Conservation (phyloP, 495 filamentous ascomycete genomes). For the Penicillium nucicola region DNA sequence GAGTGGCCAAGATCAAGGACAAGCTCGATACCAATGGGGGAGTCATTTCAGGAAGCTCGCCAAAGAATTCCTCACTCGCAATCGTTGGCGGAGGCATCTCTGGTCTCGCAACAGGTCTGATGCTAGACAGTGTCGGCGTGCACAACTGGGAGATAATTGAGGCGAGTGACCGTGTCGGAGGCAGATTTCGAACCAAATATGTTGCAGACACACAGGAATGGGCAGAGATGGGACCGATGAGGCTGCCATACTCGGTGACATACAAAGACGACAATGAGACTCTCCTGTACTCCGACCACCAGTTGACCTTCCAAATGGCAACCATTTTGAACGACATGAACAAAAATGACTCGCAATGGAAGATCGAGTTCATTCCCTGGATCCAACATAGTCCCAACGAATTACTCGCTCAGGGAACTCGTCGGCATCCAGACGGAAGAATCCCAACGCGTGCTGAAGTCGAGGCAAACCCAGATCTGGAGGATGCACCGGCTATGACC, state of each 20-base stretch:
- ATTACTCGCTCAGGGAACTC: conserved; percentile 44
- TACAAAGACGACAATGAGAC: conserved; percentile 43
- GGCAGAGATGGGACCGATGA: conserved; percentile 69
- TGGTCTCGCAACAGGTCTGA: conserved; percentile 51
- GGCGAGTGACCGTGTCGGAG: conserved; percentile 45
- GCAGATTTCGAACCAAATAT: conserved; percentile 58
- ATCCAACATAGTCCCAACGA: conserved; percentile 54
- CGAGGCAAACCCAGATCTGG: conserved; percentile 21
- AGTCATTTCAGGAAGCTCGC: neutral
- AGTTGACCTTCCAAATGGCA: conserved; percentile 58
- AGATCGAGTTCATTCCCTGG: conserved; percentile 64
- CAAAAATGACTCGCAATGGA: conserved; percentile 40
- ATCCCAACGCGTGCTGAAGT: conserved; percentile 35
- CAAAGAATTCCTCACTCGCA: conserved; percentile 32
- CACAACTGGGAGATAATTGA: conserved; percentile 51
- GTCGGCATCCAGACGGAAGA: conserved; percentile 47
- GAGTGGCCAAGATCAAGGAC: conserved; percentile 18
- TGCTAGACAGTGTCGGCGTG: conserved; percentile 48
- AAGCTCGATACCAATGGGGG: conserved; percentile 2
- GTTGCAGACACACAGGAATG: conserved; percentile 57
- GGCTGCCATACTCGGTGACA: conserved; percentile 46
- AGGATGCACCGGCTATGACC: conserved; percentile 1
- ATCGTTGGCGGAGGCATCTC: conserved; percentile 65
- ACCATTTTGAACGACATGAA: conserved; percentile 55
- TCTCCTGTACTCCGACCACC: conserved; percentile 50